Evolutionary conservation across 768 basidiomycete species (phyloP).

Genomic region (Pseudohyphozyma bogoriensis): DNA sequence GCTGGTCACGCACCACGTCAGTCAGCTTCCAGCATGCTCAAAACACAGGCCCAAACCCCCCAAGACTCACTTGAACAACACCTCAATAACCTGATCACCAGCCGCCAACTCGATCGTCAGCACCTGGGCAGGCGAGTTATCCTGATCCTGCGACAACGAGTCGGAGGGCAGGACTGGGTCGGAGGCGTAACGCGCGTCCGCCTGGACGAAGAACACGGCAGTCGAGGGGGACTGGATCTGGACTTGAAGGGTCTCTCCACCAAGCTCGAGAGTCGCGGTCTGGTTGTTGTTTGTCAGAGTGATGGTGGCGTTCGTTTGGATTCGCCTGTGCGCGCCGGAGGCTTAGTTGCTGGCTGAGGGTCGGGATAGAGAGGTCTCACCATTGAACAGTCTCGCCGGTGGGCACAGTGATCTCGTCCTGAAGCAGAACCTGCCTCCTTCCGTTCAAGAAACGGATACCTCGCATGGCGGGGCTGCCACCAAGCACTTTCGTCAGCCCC

Average conservation of each 20-base stretch:
- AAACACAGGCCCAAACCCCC: too few species aligned
- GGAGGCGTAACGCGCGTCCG: conserved; percentile 10
- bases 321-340: conserved; percentile 58
- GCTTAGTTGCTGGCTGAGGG: too few species aligned
- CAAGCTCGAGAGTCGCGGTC: conserved; percentile 65
- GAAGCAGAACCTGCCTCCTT: conserved; percentile 77
- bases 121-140: conserved; percentile 69
- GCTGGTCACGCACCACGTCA: conserved; percentile 42
- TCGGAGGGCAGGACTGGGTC: conserved; percentile 9
- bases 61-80: conserved; percentile 55
- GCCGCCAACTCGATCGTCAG: conserved; percentile 55
- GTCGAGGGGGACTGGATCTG: conserved; percentile 56
- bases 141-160: conserved; percentile 41
- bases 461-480: conserved; percentile 67
- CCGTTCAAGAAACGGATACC: conserved; percentile 73
- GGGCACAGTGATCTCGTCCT: conserved; percentile 68
- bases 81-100: conserved; percentile 57
- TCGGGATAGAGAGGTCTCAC: conserved; percentile 12
- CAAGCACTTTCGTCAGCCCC: too few species aligned
- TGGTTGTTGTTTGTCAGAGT: conserved; percentile 47
- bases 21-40: too few species aligned
- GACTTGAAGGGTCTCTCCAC: conserved; percentile 56
- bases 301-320: conserved; percentile 88
- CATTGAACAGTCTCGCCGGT: conserved; percentile 49
- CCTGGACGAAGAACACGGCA: conserved; percentile 51